These are phyloP conservation scores for Trichoderma sp. DNA, from an alignment of 2,329 filamentous ascomycete species.

Conservation along the genomic window DNA sequence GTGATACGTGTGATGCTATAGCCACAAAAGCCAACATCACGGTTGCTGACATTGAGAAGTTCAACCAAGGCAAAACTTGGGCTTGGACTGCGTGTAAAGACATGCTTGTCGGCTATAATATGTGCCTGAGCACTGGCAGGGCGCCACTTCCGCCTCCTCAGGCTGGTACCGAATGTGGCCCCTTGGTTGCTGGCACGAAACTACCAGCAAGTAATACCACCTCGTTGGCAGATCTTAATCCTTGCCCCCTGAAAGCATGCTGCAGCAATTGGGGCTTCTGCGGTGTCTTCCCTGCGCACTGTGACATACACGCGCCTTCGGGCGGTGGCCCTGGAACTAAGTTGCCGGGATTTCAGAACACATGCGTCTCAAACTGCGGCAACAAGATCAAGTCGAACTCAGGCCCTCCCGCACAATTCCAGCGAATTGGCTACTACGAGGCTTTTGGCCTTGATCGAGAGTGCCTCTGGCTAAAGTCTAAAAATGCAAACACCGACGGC, in stretches of 20 bases:
- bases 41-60: conserved; percentile 21
- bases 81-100: conserved; percentile 25
- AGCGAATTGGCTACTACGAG: neutral
- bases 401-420: neutral
- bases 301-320: neutral
- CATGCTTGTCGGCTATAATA: conserved; percentile 17
- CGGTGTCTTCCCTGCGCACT: neutral
- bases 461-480: neutral
- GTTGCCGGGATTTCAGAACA: neutral
- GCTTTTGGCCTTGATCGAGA: neutral
- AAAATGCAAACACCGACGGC: neutral
- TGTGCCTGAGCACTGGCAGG: conserved; percentile 25
- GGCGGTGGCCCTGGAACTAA: neutral
- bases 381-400: neutral
- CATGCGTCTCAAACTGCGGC: neutral
- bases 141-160: conserved; percentile 25
- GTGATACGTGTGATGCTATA: conserved; percentile 35
- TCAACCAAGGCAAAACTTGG: conserved; percentile 30
- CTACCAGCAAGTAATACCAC: neutral
- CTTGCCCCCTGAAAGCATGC: conserved; percentile 31
- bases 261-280: conserved; percentile 42
- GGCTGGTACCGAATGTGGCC: conserved; percentile 25
- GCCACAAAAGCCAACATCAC: conserved; percentile 24
- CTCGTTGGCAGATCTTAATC: conserved; percentile 27
- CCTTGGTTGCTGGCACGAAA: conserved; percentile 25